A percentile compares a stretch with the other conserved stretches of the same genome.
phyloP scores from a whole-genome alignment of 2,329 filamentous ascomycete species.

The Aspergillus uvarum region DNA sequence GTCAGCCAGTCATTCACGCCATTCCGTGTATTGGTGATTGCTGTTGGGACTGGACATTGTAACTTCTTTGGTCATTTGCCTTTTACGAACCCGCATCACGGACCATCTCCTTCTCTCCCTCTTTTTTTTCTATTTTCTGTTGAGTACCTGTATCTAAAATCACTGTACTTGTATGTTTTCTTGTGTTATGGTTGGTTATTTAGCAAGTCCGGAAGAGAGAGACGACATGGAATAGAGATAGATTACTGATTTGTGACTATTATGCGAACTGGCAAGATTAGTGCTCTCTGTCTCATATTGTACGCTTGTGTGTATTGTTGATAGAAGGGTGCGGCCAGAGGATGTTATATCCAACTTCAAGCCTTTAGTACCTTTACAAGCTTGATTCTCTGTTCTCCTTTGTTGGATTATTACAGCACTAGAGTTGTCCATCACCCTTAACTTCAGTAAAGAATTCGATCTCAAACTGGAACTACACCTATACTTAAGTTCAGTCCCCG shows the following conservation, averaged over 20 bases:
- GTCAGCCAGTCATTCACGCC: background rate
- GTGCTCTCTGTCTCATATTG: too few species aligned
- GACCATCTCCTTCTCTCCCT: conserved; percentile 6
- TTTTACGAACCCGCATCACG: background rate
- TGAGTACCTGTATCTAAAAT: background rate
- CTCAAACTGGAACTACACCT: too few species aligned
- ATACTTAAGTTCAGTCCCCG: too few species aligned
- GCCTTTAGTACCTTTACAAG: too few species aligned
- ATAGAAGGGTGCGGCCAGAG: too few species aligned
- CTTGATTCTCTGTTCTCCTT: too few species aligned
- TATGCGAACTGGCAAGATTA: background rate
- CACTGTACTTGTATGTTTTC: background rate
- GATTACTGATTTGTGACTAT: background rate
- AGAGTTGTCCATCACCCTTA: too few species aligned
- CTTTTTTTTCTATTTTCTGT: background rate
- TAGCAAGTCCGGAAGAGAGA: background rate
- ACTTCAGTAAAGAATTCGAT: too few species aligned
- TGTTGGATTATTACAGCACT: too few species aligned
- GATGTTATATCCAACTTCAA: too few species aligned
- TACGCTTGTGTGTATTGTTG: too few species aligned
- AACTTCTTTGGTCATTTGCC: background rate
- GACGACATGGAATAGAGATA: background rate
- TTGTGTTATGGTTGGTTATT: background rate
- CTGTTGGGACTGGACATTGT: background rate
- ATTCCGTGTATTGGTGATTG: background rate